A percentile compares a stretch with the other conserved stretches of the same genome.
phyloP scores from a whole-genome alignment of 495 filamentous ascomycete species.

The Penicillium paradoxum region DNA sequence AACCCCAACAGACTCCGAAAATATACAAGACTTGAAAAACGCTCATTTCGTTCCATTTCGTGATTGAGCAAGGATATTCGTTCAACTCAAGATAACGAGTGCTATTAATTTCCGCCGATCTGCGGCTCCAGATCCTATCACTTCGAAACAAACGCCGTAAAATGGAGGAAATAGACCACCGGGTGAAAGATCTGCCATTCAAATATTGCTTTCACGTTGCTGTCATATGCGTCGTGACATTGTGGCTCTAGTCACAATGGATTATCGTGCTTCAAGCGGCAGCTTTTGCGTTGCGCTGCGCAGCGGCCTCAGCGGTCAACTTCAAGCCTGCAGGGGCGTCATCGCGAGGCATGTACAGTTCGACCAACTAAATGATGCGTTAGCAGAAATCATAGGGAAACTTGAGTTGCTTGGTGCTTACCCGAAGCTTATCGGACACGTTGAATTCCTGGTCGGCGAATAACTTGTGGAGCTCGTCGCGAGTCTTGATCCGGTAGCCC shows the following conservation, averaged over 20 bases:
- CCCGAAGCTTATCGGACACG: constrained; percentile 39
- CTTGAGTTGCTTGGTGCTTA: constrained; percentile 11
- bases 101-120: not conserved
- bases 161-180: not conserved
- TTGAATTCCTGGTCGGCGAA: constrained; percentile 65
- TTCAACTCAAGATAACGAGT: not conserved
- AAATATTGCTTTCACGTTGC: not conserved
- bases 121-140: not conserved
- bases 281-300: constrained; percentile 58
- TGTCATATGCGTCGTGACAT: constrained; percentile 1
- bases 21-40: not conserved
- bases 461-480: constrained; percentile 61
- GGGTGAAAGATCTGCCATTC: not conserved
- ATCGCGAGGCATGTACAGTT: constrained; percentile 78
- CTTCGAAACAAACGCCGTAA: not conserved
- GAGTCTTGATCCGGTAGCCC: constrained; percentile 66
- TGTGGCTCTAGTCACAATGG: not conserved
- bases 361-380: constrained; percentile 62
- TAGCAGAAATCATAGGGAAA: constrained; percentile 9
- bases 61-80: not conserved
- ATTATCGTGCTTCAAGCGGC: not conserved
- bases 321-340: constrained; percentile 71
- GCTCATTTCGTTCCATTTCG: not conserved
- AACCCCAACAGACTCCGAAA: not conserved
- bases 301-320: constrained; percentile 58